Base-by-base conservation (phyloP, 1,284 basidiomycete genomes). In the Veloporphyrellus conicus region DNA sequence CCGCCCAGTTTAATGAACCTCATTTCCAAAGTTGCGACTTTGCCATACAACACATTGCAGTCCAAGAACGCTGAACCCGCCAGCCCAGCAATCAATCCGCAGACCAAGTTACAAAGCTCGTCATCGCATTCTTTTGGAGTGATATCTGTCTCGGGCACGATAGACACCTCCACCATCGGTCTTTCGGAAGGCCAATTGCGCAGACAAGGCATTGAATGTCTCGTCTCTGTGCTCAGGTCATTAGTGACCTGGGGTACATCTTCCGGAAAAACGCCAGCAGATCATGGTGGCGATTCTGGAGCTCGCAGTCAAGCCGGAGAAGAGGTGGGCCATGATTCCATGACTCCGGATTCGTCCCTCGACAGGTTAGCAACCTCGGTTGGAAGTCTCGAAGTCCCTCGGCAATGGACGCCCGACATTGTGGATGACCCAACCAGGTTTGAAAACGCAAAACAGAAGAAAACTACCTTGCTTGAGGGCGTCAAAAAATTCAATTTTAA, bases 401-500 rank as follows among this genome's bases (percentile, higher is more conserved):
- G 84, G 49, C 79, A 81, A 49, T 70, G 77, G 10, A 92, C 90
- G 1, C 90, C 90, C 1, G 90, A 93, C 45, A 62, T 82, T 19
- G 63, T 65, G 9, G 96, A 99, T 63, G 96, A 99, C 64, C 95
- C 95, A 0, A 86, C 78, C 31, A 83, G 82, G 63, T 98, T 99
- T 59, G 96, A 99, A 72, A 94, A 80, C 56, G 96, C 93, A 25
- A 99, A 97, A 68, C 89, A 93, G 69, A 90, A 93, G 72, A 99
- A 99, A 75, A 99, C 91, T 29, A 93, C 89, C 1, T 70, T 99
- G 25, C 71, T 96, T 38, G 96, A 99, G 64, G 97, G 95, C 25
- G 90, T 99, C 67, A 93, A 88, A 69, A 93, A 93, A 68, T 99
- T 99, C 73, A 99, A 99, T 70, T 94, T 89, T 73, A 99, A 98